Conservation (phyloP, 2,329 filamentous ascomycete genomes). For the Sphaerostilbella broomeana region DNA sequence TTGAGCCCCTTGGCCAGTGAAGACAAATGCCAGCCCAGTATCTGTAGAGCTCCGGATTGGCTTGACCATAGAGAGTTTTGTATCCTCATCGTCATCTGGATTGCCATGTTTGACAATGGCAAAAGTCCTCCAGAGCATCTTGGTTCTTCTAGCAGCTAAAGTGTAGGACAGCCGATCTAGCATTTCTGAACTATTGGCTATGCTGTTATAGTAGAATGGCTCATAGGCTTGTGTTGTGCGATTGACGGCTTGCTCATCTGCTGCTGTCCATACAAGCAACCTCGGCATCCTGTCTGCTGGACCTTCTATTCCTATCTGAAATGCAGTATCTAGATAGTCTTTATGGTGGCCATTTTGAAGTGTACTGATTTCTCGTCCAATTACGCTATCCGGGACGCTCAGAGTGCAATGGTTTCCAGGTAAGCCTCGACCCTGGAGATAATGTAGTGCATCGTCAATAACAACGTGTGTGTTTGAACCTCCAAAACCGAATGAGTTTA, state of each 20-base stretch:
- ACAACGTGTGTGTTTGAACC: constrained; percentile 41
- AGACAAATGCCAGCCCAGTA: constrained; percentile 17
- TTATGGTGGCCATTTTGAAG: no score
- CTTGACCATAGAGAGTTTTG: not conserved
- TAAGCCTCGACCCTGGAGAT: not conserved
- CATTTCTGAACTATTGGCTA: not conserved
- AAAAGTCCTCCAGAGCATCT: constrained; percentile 8
- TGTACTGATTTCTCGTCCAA: not conserved
- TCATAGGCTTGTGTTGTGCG: not conserved
- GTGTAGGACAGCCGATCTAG: constrained; percentile 7
- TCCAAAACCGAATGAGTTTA: constrained; percentile 45
- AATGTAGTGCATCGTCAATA: constrained; percentile 25
- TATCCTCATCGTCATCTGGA: not conserved
- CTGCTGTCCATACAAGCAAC: constrained; percentile 3
- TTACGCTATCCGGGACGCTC: not conserved
- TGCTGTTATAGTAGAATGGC: not conserved
- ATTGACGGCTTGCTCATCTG: not conserved
- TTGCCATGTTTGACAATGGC: not conserved
- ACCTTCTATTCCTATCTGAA: no score
- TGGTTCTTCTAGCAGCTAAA: constrained; percentile 18
- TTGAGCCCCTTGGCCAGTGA: constrained; percentile 29
- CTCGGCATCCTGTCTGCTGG: not conserved
- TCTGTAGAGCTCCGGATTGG: not conserved
- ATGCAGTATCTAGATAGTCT: no score
- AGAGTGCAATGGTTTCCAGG: constrained; percentile 1